These are phyloP conservation scores for Terfezia boudieri DNA, from an alignment of 495 filamentous ascomycete species.

Conservation along the genomic window DNA sequence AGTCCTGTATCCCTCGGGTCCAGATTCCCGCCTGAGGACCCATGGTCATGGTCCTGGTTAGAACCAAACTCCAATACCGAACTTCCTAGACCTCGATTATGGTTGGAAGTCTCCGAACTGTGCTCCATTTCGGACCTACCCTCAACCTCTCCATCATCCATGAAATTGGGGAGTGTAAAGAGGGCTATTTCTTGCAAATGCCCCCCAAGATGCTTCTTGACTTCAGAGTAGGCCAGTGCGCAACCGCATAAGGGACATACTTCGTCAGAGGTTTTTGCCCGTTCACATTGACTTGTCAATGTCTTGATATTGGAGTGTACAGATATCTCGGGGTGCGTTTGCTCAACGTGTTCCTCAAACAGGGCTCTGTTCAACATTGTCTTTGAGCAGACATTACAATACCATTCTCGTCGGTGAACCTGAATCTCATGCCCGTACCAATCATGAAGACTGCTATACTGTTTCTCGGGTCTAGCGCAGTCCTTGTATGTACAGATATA, in stretches of 20 bases:
- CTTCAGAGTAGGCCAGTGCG: too few relatives aligned
- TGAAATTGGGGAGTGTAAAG: not conserved
- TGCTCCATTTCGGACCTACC: too few relatives aligned
- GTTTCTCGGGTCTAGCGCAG: not conserved
- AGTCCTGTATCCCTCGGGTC: too few relatives aligned
- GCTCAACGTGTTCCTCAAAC: too few relatives aligned
- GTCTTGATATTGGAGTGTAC: not conserved
- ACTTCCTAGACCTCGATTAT: too few relatives aligned
- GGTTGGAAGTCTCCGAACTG: too few relatives aligned
- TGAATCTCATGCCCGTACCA: slow-evolving; percentile 1
- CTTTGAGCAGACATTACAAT: not conserved
- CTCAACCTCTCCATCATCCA: too few relatives aligned
- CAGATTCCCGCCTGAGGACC: too few relatives aligned
- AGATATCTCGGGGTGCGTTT: not conserved
- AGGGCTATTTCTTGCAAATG: not conserved
- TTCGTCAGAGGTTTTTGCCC: not conserved
- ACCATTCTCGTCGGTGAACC: not conserved
- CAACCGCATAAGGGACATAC: too few relatives aligned
- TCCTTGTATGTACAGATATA: slow-evolving; percentile 1
- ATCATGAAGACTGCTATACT: not conserved
- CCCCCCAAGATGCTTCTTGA: not conserved
- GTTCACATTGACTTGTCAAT: not conserved
- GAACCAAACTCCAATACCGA: too few relatives aligned
- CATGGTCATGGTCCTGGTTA: too few relatives aligned
- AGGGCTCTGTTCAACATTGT: too few relatives aligned